These are phyloP conservation scores for Sarocladium kiliense DNA, from an alignment of 2,329 filamentous ascomycete genomes.

Conservation along the genomic window DNA sequence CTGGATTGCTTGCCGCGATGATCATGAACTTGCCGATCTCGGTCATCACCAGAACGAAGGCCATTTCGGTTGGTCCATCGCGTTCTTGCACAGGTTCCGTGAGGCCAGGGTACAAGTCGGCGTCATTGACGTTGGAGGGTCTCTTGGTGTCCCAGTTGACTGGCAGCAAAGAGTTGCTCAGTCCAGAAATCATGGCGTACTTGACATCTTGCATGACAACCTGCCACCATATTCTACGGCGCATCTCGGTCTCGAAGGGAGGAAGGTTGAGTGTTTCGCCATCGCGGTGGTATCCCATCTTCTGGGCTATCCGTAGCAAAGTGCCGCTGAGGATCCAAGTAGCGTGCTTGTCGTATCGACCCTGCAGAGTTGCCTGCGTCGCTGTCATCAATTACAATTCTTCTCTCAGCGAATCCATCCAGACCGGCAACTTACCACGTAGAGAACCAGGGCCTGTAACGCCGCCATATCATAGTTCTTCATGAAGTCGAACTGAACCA, in stretches of 20 bases:
- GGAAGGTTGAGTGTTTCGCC: conserved; percentile 50
- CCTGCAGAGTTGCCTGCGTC: conserved; percentile 47
- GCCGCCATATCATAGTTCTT: conserved; percentile 52
- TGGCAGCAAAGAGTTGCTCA: conserved; percentile 47
- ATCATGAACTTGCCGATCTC: conserved; percentile 46
- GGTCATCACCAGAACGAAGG: conserved; percentile 46
- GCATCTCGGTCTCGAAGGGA: conserved; percentile 63
- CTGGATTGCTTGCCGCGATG: conserved; percentile 26
- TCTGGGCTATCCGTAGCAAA: conserved; percentile 59
- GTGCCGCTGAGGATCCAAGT: conserved; percentile 58
- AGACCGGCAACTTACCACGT: conserved; percentile 37
- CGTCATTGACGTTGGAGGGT: conserved; percentile 55
- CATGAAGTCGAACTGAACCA: conserved; percentile 52
- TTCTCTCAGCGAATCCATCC: background rate
- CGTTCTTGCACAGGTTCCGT: conserved; percentile 44
- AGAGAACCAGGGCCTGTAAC: conserved; percentile 54
- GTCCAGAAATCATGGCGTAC: conserved; percentile 51
- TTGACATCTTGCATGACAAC: conserved; percentile 54
- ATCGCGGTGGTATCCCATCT: conserved; percentile 62
- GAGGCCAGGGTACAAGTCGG: conserved; percentile 50
- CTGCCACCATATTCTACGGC: conserved; percentile 63
- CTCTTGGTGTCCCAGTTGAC: conserved; percentile 51
- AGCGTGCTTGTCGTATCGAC: conserved; percentile 53
- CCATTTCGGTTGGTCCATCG: conserved; percentile 58
- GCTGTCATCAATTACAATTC: too few species aligned